These are phyloP conservation scores for Blastocystis sp. DNA, from an alignment of 352 stramenopile species.

Conservation along the genomic window DNA sequence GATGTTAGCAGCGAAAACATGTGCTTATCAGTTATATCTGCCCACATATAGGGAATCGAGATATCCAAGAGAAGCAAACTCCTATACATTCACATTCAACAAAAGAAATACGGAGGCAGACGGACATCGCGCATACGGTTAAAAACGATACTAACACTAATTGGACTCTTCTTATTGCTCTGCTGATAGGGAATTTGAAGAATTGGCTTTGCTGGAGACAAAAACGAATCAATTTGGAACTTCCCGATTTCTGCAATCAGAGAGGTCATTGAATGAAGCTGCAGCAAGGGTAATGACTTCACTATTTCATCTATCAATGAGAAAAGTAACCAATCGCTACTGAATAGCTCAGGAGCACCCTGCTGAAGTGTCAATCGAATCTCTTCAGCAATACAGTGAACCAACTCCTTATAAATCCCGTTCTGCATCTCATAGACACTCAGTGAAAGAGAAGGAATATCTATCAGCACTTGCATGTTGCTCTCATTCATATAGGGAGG, in stretches of 20 bases:
- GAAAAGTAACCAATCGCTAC: neutral
- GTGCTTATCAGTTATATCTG: neutral
- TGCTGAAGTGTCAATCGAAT: neutral
- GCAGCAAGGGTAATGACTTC: neutral
- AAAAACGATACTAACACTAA: neutral
- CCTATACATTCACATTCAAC: neutral
- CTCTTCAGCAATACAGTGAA: neutral
- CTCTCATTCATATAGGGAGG: neutral
- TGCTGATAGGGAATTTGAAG: conserved; percentile 12
- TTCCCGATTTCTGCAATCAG: neutral
- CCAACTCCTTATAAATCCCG: neutral
- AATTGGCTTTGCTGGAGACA: neutral
- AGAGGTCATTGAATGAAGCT: neutral
- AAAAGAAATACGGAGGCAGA: neutral
- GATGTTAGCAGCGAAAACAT: neutral
- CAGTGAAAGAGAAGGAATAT: neutral
- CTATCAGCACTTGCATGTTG: conserved; percentile 10
- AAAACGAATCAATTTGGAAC: neutral
- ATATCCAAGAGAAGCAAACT: neutral
- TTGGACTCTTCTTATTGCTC: neutral
- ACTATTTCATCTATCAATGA: conserved; percentile 29
- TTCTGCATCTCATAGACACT: conserved; percentile 28
- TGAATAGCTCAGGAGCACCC: conserved; percentile 23
- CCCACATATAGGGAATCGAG: neutral
- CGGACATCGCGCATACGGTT: neutral